A percentile compares a stretch with the other conserved stretches of the same genome.
These are phyloP conservation scores for Syzygium aqueum DNA, from an alignment of 345 rosid species.

Conservation along the genomic window DNA sequence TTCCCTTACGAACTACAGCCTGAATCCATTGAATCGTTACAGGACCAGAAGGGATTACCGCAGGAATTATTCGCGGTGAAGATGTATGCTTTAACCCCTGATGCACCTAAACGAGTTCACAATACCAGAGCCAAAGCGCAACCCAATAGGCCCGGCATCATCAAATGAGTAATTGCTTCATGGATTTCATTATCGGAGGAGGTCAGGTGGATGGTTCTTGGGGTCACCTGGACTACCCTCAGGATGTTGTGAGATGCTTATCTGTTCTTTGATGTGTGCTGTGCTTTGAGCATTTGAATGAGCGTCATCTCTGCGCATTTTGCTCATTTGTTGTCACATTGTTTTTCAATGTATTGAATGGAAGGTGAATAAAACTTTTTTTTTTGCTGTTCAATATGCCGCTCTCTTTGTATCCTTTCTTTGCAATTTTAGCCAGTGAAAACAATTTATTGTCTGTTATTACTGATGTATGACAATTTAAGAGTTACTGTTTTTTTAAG, in stretches of 20 bases:
- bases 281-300: not conserved
- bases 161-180: constrained; percentile 26
- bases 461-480: not conserved
- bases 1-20: not conserved
- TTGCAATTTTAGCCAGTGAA: not conserved
- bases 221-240: not conserved
- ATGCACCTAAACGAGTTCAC: constrained; percentile 32
- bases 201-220: not conserved
- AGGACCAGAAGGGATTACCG: constrained; percentile 85
- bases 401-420: not conserved
- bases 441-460: not conserved
- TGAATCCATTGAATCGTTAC: not conserved
- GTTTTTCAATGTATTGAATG: not conserved
- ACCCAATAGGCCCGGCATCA: constrained; percentile 49
- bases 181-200: not conserved
- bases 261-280: not conserved
- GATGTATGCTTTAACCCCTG: constrained; percentile 81
- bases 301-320: not conserved
- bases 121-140: constrained; percentile 40
- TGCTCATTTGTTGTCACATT: not conserved
- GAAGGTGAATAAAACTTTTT: not conserved
- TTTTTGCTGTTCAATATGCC: not conserved
- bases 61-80: constrained; percentile 68
- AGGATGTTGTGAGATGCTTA: not conserved
- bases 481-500: not conserved